A percentile compares a stretch with the other conserved stretches of the same genome.
Conservation (phyloP, 106 monocot species). For the Acorus gramineus region DNA sequence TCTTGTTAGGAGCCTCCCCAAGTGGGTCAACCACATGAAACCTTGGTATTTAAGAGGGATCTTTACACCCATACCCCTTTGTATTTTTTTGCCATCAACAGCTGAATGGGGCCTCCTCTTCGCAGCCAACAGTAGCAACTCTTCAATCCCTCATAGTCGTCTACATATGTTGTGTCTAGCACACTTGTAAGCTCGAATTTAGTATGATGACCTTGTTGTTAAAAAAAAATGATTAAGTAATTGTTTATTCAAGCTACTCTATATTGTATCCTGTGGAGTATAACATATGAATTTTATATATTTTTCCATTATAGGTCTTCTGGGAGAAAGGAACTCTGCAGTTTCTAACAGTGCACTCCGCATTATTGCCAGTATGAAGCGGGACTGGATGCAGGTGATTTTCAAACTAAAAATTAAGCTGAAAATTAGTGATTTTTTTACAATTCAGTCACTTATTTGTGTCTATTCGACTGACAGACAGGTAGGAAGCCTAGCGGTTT, state of each 20-base stretch:
- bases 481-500: conserved; percentile 96
- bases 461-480: conserved; percentile 38
- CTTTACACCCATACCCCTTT: too few species aligned
- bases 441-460: conserved; percentile 5
- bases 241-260: not conserved
- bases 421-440: not conserved
- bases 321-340: conserved; percentile 43
- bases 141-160: too few species aligned
- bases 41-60: too few species aligned
- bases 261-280: not conserved
- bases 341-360: conserved; percentile 63
- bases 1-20: too few species aligned
- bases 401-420: conserved; percentile 3
- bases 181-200: too few species aligned
- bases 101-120: too few species aligned
- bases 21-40: too few species aligned
- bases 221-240: not conserved
- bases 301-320: conserved; percentile 31
- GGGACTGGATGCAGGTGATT: conserved; percentile 94
- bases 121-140: too few species aligned
- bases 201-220: too few species aligned
- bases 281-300: not conserved
- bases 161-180: too few species aligned
- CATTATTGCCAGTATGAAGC: conserved; percentile 91
- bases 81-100: too few species aligned